Evolutionary conservation across 495 filamentous ascomycete genomes (phyloP), one percentile per base, ranked within the genome.

Genomic region (Hyphodiscus hymeniophilus): DNA sequence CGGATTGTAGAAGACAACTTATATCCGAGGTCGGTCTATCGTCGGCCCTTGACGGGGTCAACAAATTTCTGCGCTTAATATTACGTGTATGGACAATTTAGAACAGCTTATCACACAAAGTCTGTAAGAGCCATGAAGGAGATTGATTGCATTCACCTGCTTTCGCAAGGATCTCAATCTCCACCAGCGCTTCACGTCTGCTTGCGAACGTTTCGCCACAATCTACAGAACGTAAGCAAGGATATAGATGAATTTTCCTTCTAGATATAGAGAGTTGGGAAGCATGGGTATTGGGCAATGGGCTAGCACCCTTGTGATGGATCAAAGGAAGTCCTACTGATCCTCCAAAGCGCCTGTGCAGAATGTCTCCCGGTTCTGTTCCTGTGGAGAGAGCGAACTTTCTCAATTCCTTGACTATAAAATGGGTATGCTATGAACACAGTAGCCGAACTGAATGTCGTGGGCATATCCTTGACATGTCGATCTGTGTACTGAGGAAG

Each of bases 101-200:
- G 17, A 23, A 36, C n/a, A 42, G 38, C 7, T 20, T 26, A 42
- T 42, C 38, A 42, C 18, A 38, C 34, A 38, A 20, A 17, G n/a
- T 4, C 8, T 38, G 34, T 38, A 16, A 38, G 34, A 38, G 34
- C n/a, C 34, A 6, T 28, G 34, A 6, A 3, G 34, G n/a, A 15
- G 18, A 20, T 20, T 3, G 2, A 38, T 17, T 38, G 2, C 7
- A 38, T 6, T 20, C 34, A 17, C 34, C 13, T 38, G 34, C 18
- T 15, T 38, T 38, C 34, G 18, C 34, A 38, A 38, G 34, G 34
- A 38, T 38, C 34, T 38, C 34, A 38, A 38, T 38, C n/a, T 28
- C 34, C 12, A 38, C 2, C 34, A 38, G 34, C 34, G 34, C n/a
- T 17, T 38, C 34, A 38, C 18, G 6, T 16, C 18, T 16, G 34